Evolutionary conservation across 371 early-diverging fungal species (phyloP), one percentile per base, ranked within the genome.

Genomic region (Haplosporangium sp.): DNA sequence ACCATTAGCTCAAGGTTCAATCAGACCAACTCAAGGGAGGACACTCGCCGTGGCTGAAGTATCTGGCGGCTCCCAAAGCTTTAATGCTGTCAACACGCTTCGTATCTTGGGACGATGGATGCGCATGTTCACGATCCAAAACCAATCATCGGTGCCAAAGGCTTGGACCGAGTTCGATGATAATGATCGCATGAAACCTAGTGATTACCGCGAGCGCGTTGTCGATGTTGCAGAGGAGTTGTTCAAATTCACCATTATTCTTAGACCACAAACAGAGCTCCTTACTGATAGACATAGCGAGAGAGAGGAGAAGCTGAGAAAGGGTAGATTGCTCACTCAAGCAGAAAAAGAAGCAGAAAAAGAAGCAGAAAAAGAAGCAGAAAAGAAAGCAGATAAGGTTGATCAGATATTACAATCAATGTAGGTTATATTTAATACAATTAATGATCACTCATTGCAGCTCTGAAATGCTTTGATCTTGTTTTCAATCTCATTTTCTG

Each of bases 171-270:
- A 86, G 52, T 85, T 86, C 50, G 85, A 84, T 59, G 47, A 11
- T 1, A 63, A 84, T 4, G 86, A 82, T n/a, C 66, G 85, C 1
- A 74, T 86, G 72, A 85, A 82, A 56, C 66, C 68, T 10, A 82
- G 82, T 63, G 69, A 72, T 55, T 74, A 63, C 17, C 71, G 85
- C 11, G 78, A 85, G 52, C 83, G 86, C 4, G 85, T 86, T 4
- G 82, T 86, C 10, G 85, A 86, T 77, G 86, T 86, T 8, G 84
- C 83, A 0, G 84, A 84, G 60, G 86, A 84, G 58, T 59, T 86
- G 39, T 78, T 83, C 82, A 73, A 77, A 60, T 77, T 86, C 55
- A 82, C 77, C 1, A 40, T 83, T 27, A 39, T 86, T 8, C 70
- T 84, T 55, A 57, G 86, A 57, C 81, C 74, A 4, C 76, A 86